Evolutionary conservation across 1,139 yeast species (phyloP), one percentile per base, ranked within the genome.

Genomic region (Yamadazyma atmosphaerica): DNA sequence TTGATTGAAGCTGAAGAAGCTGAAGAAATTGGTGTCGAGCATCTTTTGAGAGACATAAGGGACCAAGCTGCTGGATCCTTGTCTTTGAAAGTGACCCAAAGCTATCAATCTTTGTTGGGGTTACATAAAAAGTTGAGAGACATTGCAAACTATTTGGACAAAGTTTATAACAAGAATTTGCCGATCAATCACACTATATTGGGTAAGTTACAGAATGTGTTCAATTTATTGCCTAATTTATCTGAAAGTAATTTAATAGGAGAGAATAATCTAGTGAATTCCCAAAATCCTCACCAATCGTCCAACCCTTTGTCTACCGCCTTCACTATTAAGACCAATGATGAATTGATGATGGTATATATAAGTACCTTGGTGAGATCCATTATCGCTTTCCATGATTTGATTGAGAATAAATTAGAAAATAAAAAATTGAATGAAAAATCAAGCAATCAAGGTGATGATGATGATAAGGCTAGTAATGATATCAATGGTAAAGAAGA

Each of bases 21-120:
- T 3, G 98, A 94, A 65, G 99, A 94, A 64, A 94, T 94, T 52
- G 98, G 98, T 46, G 99, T 94, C 8, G 99, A 94, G 60, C 99
- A 94, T 58, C 68, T 94, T 45, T 69, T 94, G 47, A 81, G 98
- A 55, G 98, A 94, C 56, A 88, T 89, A 28, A 81, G 97, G 54
- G 98, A 92, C 59, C 97, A 90, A 53, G 97, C 98, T 7, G 95
- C 96, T 8, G 98, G 98, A 11, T 84, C 86, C 35, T 75, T 94
- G 46, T 84, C 97, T 2, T 79, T 90, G 38, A 80, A 84, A 57
- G 82, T 92, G 39, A 88, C 98, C 13, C 86, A 86, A 57, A 96
- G 90, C 55, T 79, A 92, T 56, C 88, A 86, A 52, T 87, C 97
- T 0, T 72, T 94, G 44, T 80, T 86, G 51, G 97, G 97, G 1